phyloP scores from a whole-genome alignment of 2,329 filamentous ascomycete genomes.

The Fusarium transvaalense region DNA sequence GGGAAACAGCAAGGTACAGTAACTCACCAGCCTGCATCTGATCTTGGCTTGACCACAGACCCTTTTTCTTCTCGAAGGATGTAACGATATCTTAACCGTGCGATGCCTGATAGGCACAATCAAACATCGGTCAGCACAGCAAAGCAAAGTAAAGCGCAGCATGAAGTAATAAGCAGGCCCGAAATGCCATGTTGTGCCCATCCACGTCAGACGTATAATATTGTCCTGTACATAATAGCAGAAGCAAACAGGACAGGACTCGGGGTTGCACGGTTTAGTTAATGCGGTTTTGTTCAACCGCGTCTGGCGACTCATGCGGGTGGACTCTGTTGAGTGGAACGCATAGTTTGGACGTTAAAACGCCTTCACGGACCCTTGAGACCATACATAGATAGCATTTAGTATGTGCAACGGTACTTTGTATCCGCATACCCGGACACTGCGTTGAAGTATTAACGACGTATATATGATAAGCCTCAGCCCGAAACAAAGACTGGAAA shows the following conservation, averaged over 20 bases:
- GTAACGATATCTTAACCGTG: slow-evolving; percentile 37
- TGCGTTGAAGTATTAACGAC: not conserved
- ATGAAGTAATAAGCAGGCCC: slow-evolving; percentile 25
- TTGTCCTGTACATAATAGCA: not conserved
- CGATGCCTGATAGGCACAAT: slow-evolving; percentile 33
- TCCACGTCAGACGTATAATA: slow-evolving; percentile 32
- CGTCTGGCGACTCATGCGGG: slow-evolving; percentile 30
- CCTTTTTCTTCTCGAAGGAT: slow-evolving; percentile 28
- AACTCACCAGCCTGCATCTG: slow-evolving; percentile 37
- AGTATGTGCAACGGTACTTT: slow-evolving; percentile 9
- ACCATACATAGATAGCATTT: slow-evolving; percentile 4
- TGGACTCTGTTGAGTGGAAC: slow-evolving; percentile 31
- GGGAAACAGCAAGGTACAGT: slow-evolving; percentile 20
- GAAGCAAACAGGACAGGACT: not conserved
- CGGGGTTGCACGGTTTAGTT: slow-evolving; percentile 24
- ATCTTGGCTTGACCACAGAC: slow-evolving; percentile 17
- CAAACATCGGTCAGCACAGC: slow-evolving; percentile 36
- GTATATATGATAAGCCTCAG: slow-evolving; percentile 7
- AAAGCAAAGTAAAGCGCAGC: not conserved
- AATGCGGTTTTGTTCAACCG: slow-evolving; percentile 27
- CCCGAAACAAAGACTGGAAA: not conserved
- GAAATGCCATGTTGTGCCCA: slow-evolving; percentile 18
- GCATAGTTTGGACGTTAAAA: slow-evolving; percentile 25
- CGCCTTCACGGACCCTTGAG: slow-evolving; percentile 15
- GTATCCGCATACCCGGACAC: slow-evolving; percentile 13